A percentile compares a stretch with the other conserved stretches of the same genome.
phyloP scores from a whole-genome alignment of 768 basidiomycete species.

The Nevesoporus exiguus region DNA sequence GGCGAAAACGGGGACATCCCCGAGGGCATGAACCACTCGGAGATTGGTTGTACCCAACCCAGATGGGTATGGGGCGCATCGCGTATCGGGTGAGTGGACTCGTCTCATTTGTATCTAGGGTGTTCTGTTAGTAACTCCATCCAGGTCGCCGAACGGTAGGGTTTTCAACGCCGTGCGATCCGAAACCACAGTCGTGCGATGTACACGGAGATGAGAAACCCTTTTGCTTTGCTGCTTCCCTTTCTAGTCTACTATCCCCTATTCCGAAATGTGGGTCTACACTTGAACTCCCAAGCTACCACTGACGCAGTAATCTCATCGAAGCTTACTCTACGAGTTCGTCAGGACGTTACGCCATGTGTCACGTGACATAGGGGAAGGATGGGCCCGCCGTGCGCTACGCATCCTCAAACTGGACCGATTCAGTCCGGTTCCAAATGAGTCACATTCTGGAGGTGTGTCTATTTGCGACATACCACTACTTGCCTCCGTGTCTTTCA shows the following conservation, averaged over 20 bases:
- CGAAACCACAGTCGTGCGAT: background rate
- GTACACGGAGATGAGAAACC: background rate
- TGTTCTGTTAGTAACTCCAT: background rate
- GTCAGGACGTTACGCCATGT: background rate
- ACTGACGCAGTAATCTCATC: background rate
- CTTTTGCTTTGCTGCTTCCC: background rate
- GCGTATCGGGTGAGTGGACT: background rate
- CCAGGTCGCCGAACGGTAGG: background rate
- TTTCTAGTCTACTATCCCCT: background rate
- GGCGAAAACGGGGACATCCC: background rate
- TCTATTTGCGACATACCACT: background rate
- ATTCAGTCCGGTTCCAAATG: conserved; percentile 6
- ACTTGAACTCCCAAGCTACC: background rate
- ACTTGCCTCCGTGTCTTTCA: background rate
- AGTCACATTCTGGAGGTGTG: background rate
- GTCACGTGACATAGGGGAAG: background rate
- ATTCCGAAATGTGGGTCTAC: background rate
- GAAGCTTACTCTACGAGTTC: background rate
- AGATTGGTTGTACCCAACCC: background rate
- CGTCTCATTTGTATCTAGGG: background rate
- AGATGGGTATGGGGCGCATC: background rate
- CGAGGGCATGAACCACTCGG: background rate
- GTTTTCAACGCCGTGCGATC: conserved; percentile 3
- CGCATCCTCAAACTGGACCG: too few relatives aligned
- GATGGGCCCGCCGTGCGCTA: too few relatives aligned